Percentiles rank a stretch among this genome's conserved stretches.
phyloP scores from a whole-genome alignment of 768 basidiomycete genomes.

The Amanita inopinata region DNA sequence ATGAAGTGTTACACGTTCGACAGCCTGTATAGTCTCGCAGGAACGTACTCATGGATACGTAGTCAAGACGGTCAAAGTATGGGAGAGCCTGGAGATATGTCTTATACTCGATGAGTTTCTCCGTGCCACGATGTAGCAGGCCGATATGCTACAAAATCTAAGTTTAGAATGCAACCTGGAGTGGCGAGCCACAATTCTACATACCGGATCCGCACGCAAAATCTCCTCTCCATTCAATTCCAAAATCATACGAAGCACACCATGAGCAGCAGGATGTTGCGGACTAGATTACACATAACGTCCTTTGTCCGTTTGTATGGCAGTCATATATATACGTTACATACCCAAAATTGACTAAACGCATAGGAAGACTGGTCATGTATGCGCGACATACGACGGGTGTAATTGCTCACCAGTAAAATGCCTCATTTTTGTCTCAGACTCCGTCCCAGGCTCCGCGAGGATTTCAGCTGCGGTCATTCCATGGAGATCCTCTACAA shows the following conservation, averaged over 20 bases:
- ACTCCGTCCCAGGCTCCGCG: conserved; percentile 57
- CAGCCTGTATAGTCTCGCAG: background rate
- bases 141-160: conserved; percentile 69
- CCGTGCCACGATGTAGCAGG: conserved; percentile 92
- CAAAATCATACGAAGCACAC: conserved; percentile 93
- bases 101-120: conserved; percentile 99
- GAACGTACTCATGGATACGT: conserved; percentile 94
- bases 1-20: conserved; percentile 8
- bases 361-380: conserved; percentile 6
- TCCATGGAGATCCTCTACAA: conserved; percentile 79
- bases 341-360: conserved; percentile 87
- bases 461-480: conserved; percentile 75
- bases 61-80: conserved; percentile 98
- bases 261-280: conserved; percentile 98
- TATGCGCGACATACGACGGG: background rate
- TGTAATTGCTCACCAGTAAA: conserved; percentile 90
- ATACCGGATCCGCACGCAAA: conserved; percentile 75
- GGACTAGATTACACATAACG: conserved; percentile 44
- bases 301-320: conserved; percentile 1
- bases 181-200: conserved; percentile 23
- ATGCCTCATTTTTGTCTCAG: conserved; percentile 80
- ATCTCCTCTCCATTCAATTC: conserved; percentile 98
- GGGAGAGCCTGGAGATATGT: conserved; percentile 95
- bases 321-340: conserved; percentile 18
- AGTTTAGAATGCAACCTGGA: background rate